A percentile compares a stretch with the other conserved stretches of the same genome.
These are phyloP conservation scores for Bacidia rubella DNA, from an alignment of 495 filamentous ascomycete species.

Conservation along the genomic window DNA sequence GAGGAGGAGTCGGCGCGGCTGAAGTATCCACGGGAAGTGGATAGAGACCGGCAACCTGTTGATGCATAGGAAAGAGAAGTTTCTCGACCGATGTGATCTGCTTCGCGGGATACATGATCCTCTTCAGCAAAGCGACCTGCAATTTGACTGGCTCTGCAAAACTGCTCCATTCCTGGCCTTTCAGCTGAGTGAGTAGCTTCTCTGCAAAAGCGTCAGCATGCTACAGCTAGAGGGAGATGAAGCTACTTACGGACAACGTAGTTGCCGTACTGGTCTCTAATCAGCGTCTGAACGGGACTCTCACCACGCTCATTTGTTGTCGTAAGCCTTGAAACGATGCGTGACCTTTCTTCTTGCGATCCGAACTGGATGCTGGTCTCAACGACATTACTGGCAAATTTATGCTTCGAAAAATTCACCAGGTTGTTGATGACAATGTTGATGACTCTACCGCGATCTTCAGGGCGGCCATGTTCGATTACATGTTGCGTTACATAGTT, in stretches of 20 bases:
- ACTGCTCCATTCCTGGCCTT: constrained; percentile 46
- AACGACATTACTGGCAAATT: constrained; percentile 95
- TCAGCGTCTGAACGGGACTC: constrained; percentile 55
- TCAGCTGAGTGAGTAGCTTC: constrained; percentile 61
- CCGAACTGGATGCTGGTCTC: constrained; percentile 82
- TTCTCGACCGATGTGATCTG: constrained; percentile 64
- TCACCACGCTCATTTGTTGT: constrained; percentile 47
- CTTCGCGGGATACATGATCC: constrained; percentile 53
- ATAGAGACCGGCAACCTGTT: constrained; percentile 20
- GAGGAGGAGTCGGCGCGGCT: constrained; percentile 41
- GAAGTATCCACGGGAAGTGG: constrained; percentile 33
- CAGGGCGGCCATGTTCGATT: constrained; percentile 65
- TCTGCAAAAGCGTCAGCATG: constrained; percentile 42
- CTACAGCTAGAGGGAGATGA: constrained; percentile 6
- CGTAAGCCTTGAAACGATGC: constrained; percentile 57
- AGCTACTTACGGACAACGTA: constrained; percentile 83
- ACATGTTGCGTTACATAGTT: constrained; percentile 97
- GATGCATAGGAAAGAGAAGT: constrained; percentile 30
- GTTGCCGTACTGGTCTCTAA: constrained; percentile 89
- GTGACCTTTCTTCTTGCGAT: constrained; percentile 49
- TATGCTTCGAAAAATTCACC: constrained; percentile 75
- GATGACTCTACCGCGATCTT: constrained; percentile 64
- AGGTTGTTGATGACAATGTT: constrained; percentile 56
- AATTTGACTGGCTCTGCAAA: constrained; percentile 64
- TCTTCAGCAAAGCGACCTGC: constrained; percentile 58